A percentile compares a stretch with the other conserved stretches of the same genome.
Evolutionary conservation across 805 yeast species (phyloP).

Genomic region (Metschnikowia vanudenii): DNA sequence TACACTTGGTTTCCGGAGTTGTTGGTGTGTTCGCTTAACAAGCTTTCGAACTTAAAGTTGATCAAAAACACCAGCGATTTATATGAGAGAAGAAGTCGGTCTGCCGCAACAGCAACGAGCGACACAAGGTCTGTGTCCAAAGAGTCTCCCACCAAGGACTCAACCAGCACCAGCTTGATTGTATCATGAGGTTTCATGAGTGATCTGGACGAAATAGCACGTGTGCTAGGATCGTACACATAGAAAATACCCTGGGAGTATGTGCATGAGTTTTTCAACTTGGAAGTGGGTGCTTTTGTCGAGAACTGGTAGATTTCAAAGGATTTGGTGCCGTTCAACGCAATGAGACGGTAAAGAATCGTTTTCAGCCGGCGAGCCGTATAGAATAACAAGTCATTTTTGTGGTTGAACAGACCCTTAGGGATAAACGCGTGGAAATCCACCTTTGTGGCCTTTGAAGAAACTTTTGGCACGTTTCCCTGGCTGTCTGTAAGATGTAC

Average conservation of each 20-base stretch:
- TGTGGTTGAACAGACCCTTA: constrained; percentile 20
- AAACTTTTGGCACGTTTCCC: constrained; percentile 13
- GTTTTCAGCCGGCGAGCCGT: constrained; percentile 12
- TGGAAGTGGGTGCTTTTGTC: neutral
- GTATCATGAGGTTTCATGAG: constrained; percentile 25
- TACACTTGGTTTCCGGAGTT: constrained; percentile 27
- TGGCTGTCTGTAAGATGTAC: constrained; percentile 9
- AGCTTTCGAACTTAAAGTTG: constrained; percentile 44
- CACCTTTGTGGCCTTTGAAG: constrained; percentile 17
- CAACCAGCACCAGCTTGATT: constrained; percentile 22
- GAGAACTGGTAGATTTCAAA: constrained; percentile 26
- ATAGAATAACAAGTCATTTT: constrained; percentile 27
- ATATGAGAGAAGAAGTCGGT: constrained; percentile 45
- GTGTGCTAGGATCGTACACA: constrained; percentile 20
- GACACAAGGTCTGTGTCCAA: constrained; percentile 22
- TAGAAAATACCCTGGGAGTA: constrained; percentile 30
- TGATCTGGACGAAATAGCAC: constrained; percentile 22
- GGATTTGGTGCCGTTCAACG: constrained; percentile 24
- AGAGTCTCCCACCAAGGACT: constrained; percentile 15
- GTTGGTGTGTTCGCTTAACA: constrained; percentile 31
- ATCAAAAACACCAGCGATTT: constrained; percentile 42
- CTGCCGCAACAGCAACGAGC: constrained; percentile 41
- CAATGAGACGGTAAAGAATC: constrained; percentile 26
- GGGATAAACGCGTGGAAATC: constrained; percentile 31
- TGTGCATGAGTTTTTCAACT: constrained; percentile 1